Evolutionary conservation across 202 grass and related monocot species (phyloP), one percentile per base, ranked within the genome.

Genomic region (Dendrocalamus latiflorus): DNA sequence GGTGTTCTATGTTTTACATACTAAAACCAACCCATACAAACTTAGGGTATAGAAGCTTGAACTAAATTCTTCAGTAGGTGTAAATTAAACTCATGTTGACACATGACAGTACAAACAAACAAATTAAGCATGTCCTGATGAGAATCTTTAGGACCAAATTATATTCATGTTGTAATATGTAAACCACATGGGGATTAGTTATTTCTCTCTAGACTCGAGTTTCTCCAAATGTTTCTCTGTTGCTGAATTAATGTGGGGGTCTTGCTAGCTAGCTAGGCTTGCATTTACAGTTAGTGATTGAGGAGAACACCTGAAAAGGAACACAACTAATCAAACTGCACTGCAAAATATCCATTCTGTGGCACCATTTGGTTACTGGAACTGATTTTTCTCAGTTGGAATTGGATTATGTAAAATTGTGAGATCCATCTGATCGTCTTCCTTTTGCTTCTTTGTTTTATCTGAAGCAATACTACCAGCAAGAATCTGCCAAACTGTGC

Each of bases 381-480:
- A 0, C 1, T 37, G 1, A 36, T 36, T 37, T 37, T n/a, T n/a
- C 37, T 72, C 9, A 49, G 56, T n/a, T 65, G 71, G 22, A 57
- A 5, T 20, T 56, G 33, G 6, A 45, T 68, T 45, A 75, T 44
- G 33, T 70, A 9, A 17, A 75, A 20, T 25, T 60, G 7, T 47
- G 37, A 51, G 24, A 82, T 44, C 34, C 53, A 68, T 68, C 34
- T 83, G 59, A 82, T 20, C 5, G 0, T 47, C 28, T 79, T 50
- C 36, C 2, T n/a, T 85, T 28, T 44, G 36, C 6, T 33, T 81
- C 20, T 16, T 44, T 21, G 16, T 74, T 88, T 17, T 50, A 47
- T 78, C n/a, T 85, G 76, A 85, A 98, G 96, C 93, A 95, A 93
- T 95, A 92, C 61, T 98, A 87, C 59, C 89, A 95, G 86, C 96